These are phyloP conservation scores for Xylariaceae sp. DNA, from an alignment of 2,329 filamentous ascomycete species.

Conservation along the genomic window DNA sequence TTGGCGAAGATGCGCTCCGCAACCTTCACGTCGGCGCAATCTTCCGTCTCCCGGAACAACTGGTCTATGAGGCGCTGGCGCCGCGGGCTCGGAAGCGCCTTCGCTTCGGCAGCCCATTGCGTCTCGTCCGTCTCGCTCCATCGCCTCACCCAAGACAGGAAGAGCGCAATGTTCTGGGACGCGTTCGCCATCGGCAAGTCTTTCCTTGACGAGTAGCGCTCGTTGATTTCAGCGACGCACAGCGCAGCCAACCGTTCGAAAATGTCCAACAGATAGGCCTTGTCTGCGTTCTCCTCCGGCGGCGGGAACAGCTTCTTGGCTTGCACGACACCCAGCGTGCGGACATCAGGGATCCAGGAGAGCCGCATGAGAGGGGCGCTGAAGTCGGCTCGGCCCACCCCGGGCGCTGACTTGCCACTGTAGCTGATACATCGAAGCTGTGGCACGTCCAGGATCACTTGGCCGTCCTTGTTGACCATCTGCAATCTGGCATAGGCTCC, in stretches of 20 bases:
- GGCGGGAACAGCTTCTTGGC: constrained; percentile 1
- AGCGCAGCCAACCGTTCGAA: no score
- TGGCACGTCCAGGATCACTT: background rate
- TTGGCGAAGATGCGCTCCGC: background rate
- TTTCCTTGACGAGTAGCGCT: background rate
- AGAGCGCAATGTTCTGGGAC: background rate
- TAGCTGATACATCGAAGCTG: constrained; percentile 2
- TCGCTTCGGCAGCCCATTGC: background rate
- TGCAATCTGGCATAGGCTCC: background rate
- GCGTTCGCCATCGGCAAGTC: no score
- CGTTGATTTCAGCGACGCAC: constrained; percentile 1
- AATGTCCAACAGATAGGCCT: no score
- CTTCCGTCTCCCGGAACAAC: background rate
- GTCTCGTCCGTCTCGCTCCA: background rate
- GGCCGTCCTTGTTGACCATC: background rate
- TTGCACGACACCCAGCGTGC: background rate
- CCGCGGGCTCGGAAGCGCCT: background rate
- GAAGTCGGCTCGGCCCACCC: background rate
- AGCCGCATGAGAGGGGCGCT: constrained; percentile 3
- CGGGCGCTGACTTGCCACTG: background rate
- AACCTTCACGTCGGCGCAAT: background rate
- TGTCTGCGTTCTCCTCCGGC: background rate
- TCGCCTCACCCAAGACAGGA: background rate
- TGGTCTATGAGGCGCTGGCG: background rate
- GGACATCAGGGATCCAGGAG: constrained; percentile 3